phyloP scores from a whole-genome alignment of 495 filamentous ascomycete genomes.

The Endocarpon pusillum region DNA sequence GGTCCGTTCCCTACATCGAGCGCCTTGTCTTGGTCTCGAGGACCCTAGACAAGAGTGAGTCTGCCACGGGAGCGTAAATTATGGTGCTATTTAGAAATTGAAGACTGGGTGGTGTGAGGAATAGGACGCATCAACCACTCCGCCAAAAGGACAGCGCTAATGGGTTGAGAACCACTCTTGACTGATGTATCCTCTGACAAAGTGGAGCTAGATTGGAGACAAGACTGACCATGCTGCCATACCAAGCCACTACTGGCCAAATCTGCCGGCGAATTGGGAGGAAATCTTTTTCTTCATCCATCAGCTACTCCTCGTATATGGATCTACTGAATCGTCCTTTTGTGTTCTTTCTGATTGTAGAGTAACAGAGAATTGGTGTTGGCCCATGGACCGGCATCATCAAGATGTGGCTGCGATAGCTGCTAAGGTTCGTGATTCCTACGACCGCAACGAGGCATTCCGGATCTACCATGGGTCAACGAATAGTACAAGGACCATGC shows the following conservation, averaged over 20 bases:
- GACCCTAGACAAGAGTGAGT: no score
- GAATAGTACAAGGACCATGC: slow-evolving; percentile 45
- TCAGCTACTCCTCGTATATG: not conserved
- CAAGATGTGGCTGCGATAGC: slow-evolving; percentile 27
- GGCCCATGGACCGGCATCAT: slow-evolving; percentile 27
- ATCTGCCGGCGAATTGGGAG: not conserved
- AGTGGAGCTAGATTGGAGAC: no score
- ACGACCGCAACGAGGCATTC: slow-evolving; percentile 41
- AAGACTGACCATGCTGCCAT: not conserved
- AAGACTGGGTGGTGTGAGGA: no score
- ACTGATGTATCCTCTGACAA: no score
- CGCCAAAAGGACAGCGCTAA: no score
- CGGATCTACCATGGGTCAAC: slow-evolving; percentile 67
- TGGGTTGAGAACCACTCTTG: no score
- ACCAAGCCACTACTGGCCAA: slow-evolving; percentile 1
- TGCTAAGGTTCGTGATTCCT: slow-evolving; percentile 33
- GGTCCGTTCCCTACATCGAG: no score
- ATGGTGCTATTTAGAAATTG: no score
- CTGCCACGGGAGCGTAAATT: no score
- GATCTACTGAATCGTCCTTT: not conserved
- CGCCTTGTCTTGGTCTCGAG: no score
- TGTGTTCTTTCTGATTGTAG: not conserved
- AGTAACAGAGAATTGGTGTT: not conserved
- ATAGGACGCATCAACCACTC: no score
- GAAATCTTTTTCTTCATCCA: not conserved